Evolutionary conservation across 1,284 basidiomycete genomes (phyloP), one percentile per base, ranked within the genome.

Genomic region (Cryptococcus sp.): DNA sequence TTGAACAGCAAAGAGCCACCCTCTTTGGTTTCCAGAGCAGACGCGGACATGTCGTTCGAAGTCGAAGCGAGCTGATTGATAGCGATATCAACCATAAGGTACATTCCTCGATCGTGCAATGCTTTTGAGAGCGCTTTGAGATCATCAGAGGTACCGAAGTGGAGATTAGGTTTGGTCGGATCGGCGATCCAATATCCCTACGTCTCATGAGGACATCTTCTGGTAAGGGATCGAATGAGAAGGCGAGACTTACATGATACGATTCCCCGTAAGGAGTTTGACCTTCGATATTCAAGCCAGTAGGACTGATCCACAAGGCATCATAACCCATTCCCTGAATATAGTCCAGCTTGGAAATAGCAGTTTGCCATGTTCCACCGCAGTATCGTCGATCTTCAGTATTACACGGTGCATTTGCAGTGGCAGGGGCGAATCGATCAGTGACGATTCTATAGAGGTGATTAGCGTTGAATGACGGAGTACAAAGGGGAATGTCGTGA

Each of bases 301-400:
- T 67, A 31, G 62, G 67, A 33, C 45, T 64, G 50, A 70, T 73
- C 71, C 69, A 87, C 79, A 81, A 57, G 15, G 86, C 86, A 50
- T 86, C 86, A 70, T 88, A 88, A 4, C 87, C 87, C 70, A 86
- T 83, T 58, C 82, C 77, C 59, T 88, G 83, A 55, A 89, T 84
- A 67, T 89, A 89, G 71, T 88, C 86, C 41, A 90, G 78, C 69
- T 87, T 86, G 56, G 80, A 78, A 50, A 80, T 81, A 64, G 88
- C 82, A 3, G 84, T 83, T 54, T 82, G 81, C 84, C 85, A 90
- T 5, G 82, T 86, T 4, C 88, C 87, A 30, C 87, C 86, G 62
- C 87, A 88, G 79, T 83, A 88, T 0, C 81, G 82, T 38, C 66
- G 55, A 34, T 58, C 59, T 30, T 54, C 60, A 14, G 82, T 78